Base-by-base conservation (phyloP, 2,329 filamentous ascomycete species). In the Pestalotiopsis sp. region DNA sequence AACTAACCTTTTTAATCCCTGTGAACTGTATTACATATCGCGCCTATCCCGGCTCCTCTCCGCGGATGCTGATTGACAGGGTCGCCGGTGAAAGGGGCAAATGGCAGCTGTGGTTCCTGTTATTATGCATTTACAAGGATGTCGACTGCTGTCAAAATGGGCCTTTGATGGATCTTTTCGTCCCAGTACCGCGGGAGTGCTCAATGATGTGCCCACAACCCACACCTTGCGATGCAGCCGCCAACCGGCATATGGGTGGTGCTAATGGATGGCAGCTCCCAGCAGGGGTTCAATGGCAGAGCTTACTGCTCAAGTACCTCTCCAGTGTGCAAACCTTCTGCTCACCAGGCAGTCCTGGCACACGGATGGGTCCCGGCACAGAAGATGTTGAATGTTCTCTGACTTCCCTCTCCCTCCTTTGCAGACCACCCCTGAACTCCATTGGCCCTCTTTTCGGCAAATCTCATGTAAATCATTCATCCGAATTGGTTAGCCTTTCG, bases 401-500 rank as follows among this genome's bases (percentile, higher is more conserved):
- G 45, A 9, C 17, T 52, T n/a, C 45, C 20, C 45, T n/a, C 45
- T 52, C 45, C 45, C 45, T 52, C 20, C 45, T 52, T 52, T 52
- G 45, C n/a, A 59, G 23, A 27, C 27, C 14, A n/a, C 59, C 27
- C 36, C 27, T 39, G 59, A 13, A 20, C 59, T 20, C 11, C 13
- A 62, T 9, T 36, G 27, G 27, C 31, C 59, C 59, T 62, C 27
- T 23, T 64, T 64, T 31, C 36, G 61, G 61, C 23, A 64, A 64
- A 38, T 25, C 38, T 64, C 61, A 64, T 64, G 61, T 49, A 64
- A 64, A 64, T 64, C 61, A 64, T 27, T 9, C 20, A 25, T 45
- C 20, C 38, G 12, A 64, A 25, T 14, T 20, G 39, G 61, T 39
- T 64, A 64, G 61, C 25, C 13, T 31, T 49, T 64, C 61, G 61